phyloP scores from a whole-genome alignment of 805 yeast species.

The Wickerhamiella musiphila region DNA sequence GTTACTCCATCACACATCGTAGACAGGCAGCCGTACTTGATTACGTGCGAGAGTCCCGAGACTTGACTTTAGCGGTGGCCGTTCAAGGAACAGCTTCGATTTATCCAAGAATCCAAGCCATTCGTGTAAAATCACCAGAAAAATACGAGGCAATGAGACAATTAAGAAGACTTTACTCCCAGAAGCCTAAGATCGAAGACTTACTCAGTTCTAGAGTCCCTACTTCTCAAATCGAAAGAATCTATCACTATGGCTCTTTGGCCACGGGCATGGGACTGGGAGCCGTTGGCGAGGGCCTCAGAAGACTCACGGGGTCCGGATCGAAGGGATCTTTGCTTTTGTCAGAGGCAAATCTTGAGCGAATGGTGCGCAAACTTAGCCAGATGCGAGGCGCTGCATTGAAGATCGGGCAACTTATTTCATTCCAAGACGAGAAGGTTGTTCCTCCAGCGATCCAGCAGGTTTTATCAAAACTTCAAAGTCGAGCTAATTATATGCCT shows the following conservation, averaged over 20 bases:
- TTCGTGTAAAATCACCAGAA: no score
- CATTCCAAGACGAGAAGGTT: constrained; percentile 79
- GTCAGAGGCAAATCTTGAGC: constrained; percentile 68
- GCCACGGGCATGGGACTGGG: constrained; percentile 86
- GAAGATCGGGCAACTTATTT: constrained; percentile 90
- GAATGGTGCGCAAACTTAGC: constrained; percentile 73
- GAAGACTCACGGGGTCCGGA: constrained; percentile 29
- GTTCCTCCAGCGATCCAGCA: constrained; percentile 74
- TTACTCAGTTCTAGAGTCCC: constrained; percentile 64
- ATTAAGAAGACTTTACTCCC: not conserved
- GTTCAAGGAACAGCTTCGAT: no score
- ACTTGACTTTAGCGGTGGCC: no score
- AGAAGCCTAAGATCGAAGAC: constrained; percentile 19
- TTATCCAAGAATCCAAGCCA: no score
- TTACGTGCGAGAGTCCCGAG: no score
- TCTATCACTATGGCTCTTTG: constrained; percentile 80
- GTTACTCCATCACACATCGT: no score
- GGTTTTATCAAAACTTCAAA: constrained; percentile 70
- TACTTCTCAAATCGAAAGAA: constrained; percentile 64
- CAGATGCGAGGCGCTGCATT: constrained; percentile 98
- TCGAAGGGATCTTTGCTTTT: constrained; percentile 38
- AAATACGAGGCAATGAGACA: not conserved
- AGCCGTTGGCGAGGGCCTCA: constrained; percentile 60
- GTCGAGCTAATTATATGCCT: constrained; percentile 94
- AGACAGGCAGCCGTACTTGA: no score